Evolutionary conservation across 768 basidiomycete species (phyloP).

Genomic region (Pleurotus platypus): DNA sequence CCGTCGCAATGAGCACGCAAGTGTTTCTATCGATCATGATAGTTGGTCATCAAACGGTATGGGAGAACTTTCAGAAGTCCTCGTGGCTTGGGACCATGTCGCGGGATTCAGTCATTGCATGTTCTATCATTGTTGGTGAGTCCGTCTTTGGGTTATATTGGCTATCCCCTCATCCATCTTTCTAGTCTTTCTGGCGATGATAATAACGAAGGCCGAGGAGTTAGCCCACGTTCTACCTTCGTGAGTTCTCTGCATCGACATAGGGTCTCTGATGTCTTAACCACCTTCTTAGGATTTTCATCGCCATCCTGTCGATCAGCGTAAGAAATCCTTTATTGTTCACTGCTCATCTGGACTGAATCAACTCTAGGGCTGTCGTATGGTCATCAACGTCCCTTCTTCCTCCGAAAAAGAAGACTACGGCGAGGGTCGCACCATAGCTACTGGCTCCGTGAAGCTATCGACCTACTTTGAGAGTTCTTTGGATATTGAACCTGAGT

Average conservation of each 20-base stretch:
- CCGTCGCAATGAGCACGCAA: background rate
- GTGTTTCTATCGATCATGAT: background rate
- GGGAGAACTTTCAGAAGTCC: background rate
- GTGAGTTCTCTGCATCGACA: background rate
- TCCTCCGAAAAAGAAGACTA: background rate
- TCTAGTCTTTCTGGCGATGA: background rate
- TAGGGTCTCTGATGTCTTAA: background rate
- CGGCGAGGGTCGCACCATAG: background rate
- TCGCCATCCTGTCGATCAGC: background rate
- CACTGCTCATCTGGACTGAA: background rate
- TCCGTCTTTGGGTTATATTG: background rate
- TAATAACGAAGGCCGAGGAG: background rate
- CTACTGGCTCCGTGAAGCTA: background rate
- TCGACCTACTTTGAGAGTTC: background rate
- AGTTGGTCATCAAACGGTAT: background rate
- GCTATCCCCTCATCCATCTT: background rate
- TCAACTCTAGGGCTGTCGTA: background rate
- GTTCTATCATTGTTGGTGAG: background rate
- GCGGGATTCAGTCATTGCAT: background rate
- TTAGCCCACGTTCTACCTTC: background rate
- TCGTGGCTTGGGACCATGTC: background rate
- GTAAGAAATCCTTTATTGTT: background rate
- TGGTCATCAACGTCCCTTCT: constrained; percentile 2
- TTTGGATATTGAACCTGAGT: background rate
- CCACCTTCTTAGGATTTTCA: background rate